Percentiles rank a stretch among this genome's conserved stretches.
phyloP scores from a whole-genome alignment of 2,329 filamentous ascomycete genomes.

The Penicillium sp. region DNA sequence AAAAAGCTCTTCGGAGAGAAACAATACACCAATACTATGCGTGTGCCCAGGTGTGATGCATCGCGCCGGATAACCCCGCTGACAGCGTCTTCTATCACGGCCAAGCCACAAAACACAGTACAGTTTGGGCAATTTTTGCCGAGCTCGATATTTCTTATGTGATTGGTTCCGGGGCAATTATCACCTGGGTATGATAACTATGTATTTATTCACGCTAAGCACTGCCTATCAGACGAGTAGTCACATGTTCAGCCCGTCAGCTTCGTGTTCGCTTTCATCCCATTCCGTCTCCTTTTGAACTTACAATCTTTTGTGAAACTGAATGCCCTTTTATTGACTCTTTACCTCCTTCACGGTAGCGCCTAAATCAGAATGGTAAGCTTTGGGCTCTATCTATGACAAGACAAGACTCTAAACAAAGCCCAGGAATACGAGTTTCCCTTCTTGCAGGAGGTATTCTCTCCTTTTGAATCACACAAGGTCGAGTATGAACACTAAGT shows the following conservation, averaged over 20 bases:
- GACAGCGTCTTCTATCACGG: not conserved
- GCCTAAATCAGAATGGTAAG: not conserved
- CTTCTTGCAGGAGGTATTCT: conserved; percentile 33
- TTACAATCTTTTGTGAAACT: not conserved
- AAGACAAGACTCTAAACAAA: not conserved
- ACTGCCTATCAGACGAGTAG: not conserved
- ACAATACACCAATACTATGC: not conserved
- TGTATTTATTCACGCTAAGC: not conserved
- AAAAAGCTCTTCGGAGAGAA: not conserved
- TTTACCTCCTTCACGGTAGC: not conserved
- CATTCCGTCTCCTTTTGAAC: not conserved
- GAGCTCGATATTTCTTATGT: not conserved
- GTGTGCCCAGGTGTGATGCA: not conserved
- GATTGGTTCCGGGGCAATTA: conserved; percentile 12
- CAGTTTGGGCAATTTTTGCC: conserved; percentile 15
- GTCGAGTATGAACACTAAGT: conserved; percentile 26
- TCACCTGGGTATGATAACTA: not conserved
- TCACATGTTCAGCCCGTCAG: conserved; percentile 12
- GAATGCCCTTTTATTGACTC: not conserved
- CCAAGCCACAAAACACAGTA: not conserved
- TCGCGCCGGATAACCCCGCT: conserved; percentile 1
- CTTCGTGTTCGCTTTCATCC: not conserved
- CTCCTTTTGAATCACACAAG: conserved; percentile 26
- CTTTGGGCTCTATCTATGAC: not conserved
- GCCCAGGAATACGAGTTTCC: conserved; percentile 30